These are phyloP conservation scores for Arthrinium phaeospermum DNA, from an alignment of 2,329 filamentous ascomycete genomes.

Conservation along the genomic window DNA sequence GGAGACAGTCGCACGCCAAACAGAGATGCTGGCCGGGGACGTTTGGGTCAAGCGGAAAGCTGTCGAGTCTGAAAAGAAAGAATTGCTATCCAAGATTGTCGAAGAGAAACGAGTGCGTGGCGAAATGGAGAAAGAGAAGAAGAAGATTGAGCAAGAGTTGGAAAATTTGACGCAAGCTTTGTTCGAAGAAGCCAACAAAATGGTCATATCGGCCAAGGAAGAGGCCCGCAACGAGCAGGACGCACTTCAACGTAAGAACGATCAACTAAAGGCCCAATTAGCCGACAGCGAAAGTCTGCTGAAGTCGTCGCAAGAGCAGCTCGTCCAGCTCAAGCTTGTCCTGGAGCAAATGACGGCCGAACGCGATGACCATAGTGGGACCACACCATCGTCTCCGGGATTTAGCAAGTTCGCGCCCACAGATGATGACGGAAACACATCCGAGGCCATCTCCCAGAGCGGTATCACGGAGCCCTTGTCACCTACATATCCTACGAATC, in stretches of 20 bases:
- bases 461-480: conserved; percentile 50
- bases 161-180: conserved; percentile 88
- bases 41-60: conserved; percentile 77
- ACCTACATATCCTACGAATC: conserved; percentile 69
- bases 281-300: conserved; percentile 86
- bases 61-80: conserved; percentile 73
- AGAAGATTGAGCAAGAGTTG: conserved; percentile 88
- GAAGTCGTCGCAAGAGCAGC: conserved; percentile 89
- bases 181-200: conserved; percentile 98
- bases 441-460: conserved; percentile 43
- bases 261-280: conserved; percentile 84
- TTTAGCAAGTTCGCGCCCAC: conserved; percentile 70
- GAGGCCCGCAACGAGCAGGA: conserved; percentile 88
- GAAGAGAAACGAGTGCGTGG: conserved; percentile 71
- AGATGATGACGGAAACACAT: conserved; percentile 49
- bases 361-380: conserved; percentile 74
- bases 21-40: conserved; percentile 75
- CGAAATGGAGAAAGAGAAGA: conserved; percentile 78
- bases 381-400: conserved; percentile 82
- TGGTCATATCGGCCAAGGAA: conserved; percentile 92
- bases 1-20: conserved; percentile 66
- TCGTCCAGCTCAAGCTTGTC: conserved; percentile 87
- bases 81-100: conserved; percentile 61
- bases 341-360: conserved; percentile 85
- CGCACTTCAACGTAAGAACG: conserved; percentile 79